These are phyloP conservation scores for Ilyonectria sp. DNA, from an alignment of 2,329 filamentous ascomycete species.

Conservation along the genomic window DNA sequence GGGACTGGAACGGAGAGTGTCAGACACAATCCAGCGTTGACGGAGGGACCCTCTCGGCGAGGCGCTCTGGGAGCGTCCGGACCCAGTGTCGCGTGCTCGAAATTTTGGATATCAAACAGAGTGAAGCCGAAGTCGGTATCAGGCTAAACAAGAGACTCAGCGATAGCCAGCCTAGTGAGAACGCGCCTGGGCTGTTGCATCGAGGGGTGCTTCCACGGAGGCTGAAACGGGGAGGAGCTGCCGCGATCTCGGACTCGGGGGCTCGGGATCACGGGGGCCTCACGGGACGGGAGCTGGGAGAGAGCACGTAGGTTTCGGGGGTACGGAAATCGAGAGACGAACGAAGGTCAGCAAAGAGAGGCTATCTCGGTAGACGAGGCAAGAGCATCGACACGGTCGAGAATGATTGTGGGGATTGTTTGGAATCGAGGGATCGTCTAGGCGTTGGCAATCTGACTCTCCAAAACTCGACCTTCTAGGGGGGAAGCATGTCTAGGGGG, in stretches of 20 bases:
- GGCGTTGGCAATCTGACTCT: conserved; percentile 38
- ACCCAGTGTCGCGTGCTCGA: conserved; percentile 37
- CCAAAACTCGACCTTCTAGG: conserved; percentile 42
- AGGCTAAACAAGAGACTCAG: conserved; percentile 17
- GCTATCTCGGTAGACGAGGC: conserved; percentile 30
- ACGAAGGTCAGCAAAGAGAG: conserved; percentile 30
- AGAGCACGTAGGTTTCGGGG: conserved; percentile 5
- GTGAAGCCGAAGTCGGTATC: conserved; percentile 19
- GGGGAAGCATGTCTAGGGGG: conserved; percentile 33
- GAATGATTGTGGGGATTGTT: conserved; percentile 43
- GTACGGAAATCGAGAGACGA: conserved; percentile 18
- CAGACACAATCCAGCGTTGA: conserved; percentile 48
- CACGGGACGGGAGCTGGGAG: neutral
- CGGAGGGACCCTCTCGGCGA: conserved; percentile 40
- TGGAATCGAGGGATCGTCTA: conserved; percentile 20
- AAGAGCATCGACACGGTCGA: conserved; percentile 31
- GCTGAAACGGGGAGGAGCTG: conserved; percentile 28
- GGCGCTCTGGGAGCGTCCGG: conserved; percentile 33
- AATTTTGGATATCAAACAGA: conserved; percentile 26
- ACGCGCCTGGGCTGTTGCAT: conserved; percentile 45
- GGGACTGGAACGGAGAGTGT: conserved; percentile 49
- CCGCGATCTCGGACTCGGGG: conserved; percentile 21
- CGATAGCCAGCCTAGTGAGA: conserved; percentile 35
- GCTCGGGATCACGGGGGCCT: conserved; percentile 26
- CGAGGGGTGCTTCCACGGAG: conserved; percentile 42